Base-by-base conservation (phyloP, 2,329 filamentous ascomycete species). In the Cordyceps pruinosa region DNA sequence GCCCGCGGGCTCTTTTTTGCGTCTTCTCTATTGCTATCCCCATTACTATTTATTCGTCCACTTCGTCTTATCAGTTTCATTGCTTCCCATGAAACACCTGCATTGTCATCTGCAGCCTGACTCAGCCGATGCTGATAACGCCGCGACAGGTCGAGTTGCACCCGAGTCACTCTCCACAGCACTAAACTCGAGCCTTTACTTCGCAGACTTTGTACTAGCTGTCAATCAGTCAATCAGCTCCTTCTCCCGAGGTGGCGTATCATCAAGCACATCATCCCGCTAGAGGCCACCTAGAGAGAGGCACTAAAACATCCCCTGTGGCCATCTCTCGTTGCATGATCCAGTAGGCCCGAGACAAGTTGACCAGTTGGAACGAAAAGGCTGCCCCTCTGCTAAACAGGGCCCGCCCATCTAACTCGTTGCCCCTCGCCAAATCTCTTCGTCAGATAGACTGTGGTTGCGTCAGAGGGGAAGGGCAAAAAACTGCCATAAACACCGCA, bases 401-500 rank as follows among this genome's bases (percentile, higher is more conserved):
- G 34, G 34, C 48, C 48, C 35, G 47, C 47, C 47, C 34, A 50
- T 26, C 21, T 39, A 34, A 47, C 28, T 47, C 28, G 17, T 39
- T 53, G 50, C 50, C 50, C 50, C 50, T 53, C 50, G 25, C 34
- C 15, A 5, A 44, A 47, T 23, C 45, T 42, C 37, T 53, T 44
- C 50, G 50, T 44, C 50, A 53, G 50, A 53, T 50, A 39, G 17
- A 26, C 25, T 41, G 17, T 51, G 19, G 26, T 46, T 54, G 51
- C 51, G 42, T 54, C 51, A 54, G 41, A 46, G 49, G 12, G 21
- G 13, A 12, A 47, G 7, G 9, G 25, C 32, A 46, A 46, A 54
- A 46, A 53, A 44, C 37, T 54, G 51, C 51, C 41, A 30, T 45
- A 54, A 54, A 54, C 51, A 54, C 39, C 51, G 39, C 51, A 35